Percentiles rank a stretch among this genome's conserved stretches.
Evolutionary conservation across 805 yeast genomes (phyloP).

Genomic region (Monosporozyma servazzii): DNA sequence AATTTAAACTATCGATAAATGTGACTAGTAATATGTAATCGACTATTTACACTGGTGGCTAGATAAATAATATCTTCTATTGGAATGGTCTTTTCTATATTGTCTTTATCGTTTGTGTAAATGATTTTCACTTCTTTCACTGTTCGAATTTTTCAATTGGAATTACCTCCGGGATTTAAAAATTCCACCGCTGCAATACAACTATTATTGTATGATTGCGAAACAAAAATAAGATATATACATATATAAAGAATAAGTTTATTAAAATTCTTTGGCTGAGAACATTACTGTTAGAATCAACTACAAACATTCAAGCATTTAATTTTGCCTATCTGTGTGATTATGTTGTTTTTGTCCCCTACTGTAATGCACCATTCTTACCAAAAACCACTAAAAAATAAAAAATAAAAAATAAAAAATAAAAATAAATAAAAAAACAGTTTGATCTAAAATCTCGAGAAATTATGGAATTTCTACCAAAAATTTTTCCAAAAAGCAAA

Average conservation of each 20-base stretch:
- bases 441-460: not conserved
- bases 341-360: too few species aligned
- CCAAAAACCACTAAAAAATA: too few species aligned
- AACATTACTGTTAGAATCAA: too few species aligned
- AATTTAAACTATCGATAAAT: too few species aligned
- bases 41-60: not conserved
- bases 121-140: not conserved
- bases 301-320: too few species aligned
- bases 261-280: too few species aligned
- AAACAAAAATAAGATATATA: too few species aligned
- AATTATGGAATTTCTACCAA: not conserved
- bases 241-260: too few species aligned
- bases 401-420: too few species aligned
- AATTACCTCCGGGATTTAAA: not conserved
- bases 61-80: not conserved
- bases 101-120: not conserved
- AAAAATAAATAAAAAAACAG: not conserved
- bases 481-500: not conserved
- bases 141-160: not conserved
- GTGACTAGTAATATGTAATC: not conserved
- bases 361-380: too few species aligned
- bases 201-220: not conserved
- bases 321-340: too few species aligned
- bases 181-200: not conserved
- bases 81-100: not conserved